Conservation (phyloP, 306 rosid species). For the Luffa aegyptiaca region DNA sequence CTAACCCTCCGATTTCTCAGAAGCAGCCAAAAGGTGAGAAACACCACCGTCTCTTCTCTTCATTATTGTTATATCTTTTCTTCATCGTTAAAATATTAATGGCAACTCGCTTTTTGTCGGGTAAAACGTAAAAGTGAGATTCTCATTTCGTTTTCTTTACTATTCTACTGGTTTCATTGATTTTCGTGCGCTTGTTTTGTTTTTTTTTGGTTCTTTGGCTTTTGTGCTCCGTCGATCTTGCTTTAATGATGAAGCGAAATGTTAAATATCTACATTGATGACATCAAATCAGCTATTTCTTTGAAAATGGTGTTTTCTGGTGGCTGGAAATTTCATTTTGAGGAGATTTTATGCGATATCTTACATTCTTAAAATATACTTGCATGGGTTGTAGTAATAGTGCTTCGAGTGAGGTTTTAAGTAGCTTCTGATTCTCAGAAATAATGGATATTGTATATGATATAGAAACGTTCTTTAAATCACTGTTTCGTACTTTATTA, state of each 20-base stretch:
- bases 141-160: neutral
- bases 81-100: neutral
- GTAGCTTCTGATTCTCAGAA: neutral
- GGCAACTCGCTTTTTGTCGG: neutral
- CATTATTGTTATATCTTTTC: neutral
- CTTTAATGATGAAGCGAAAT: neutral
- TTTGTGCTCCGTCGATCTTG: neutral
- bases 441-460: neutral
- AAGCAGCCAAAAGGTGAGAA: neutral
- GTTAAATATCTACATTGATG: neutral
- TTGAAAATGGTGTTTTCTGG: neutral
- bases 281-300: neutral
- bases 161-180: neutral
- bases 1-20: neutral
- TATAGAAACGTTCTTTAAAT: neutral
- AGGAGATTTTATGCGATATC: neutral
- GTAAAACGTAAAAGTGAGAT: neutral
- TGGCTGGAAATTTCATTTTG: neutral
- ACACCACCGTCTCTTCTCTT: neutral
- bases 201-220: neutral
- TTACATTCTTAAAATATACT: neutral
- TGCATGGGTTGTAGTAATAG: neutral
- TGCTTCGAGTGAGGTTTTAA: neutral
- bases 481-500: neutral
- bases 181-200: neutral